Base-by-base conservation (phyloP, 1,284 basidiomycete species). In the Schizophyllum commune region DNA sequence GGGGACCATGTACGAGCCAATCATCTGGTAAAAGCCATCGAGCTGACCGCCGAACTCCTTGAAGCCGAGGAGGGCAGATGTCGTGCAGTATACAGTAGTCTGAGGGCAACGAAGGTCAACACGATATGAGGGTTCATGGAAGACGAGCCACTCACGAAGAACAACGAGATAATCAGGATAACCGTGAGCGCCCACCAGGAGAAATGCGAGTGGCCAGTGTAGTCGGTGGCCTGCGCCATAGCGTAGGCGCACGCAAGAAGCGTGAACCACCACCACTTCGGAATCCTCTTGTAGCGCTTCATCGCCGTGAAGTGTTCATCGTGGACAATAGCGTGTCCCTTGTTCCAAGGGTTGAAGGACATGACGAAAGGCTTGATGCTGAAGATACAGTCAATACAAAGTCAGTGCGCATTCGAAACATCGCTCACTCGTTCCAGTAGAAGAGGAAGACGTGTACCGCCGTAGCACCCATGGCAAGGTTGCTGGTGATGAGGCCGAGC, bases 1-100 rank as follows among this genome's bases (percentile, higher is more conserved):
- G 0, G 82, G 83, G 67, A 84, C 80, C 22, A 87, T 71, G 69
- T 83, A 86, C 4, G 83, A 83, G 5, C 81, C 83, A 27, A 87
- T 74, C 73, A 55, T 55, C 61, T 62, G 61, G 55, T 62, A 62
- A 55, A 62, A 62, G 59, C 61, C 61, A 55, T 62, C 57, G 55
- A 62, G 55, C 61, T 58, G 61, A 27, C 57, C 56, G 52, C 62
- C 60, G 54, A 65, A 62, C 52, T 62, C 32, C 58, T 59, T 32
- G 61, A 59, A 62, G 7, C 61, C 64, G 57, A 65, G 64, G 52
- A 65, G 62, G 53, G 64, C 64, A 19, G 62, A 62, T 19, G 64
- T 65, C 32, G 64, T 65, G 55, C 58, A 65, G 58, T 65, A 65
- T 32, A 63, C 58, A 15, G 61, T 58, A n/a, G 64, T 65, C 39